Percentiles rank a stretch among this genome's conserved stretches.
Conservation (phyloP, 2,329 filamentous ascomycete species). For the Drechslerella dactyloides region DNA sequence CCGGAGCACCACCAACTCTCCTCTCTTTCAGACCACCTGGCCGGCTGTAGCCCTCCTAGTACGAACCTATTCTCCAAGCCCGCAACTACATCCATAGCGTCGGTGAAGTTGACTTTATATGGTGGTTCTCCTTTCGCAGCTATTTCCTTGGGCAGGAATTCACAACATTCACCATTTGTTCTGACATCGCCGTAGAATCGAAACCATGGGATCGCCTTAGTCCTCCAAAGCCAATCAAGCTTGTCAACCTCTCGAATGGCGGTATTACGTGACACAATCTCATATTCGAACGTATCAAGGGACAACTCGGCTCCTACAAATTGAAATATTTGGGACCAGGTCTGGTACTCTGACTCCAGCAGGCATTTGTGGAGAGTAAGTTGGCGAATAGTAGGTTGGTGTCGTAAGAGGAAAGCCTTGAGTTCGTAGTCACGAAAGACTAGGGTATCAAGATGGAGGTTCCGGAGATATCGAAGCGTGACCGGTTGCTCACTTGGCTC, state of each 20-base stretch:
- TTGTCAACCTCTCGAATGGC: not conserved
- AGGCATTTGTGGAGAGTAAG: constrained; percentile 13
- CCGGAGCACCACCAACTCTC: too few relatives aligned
- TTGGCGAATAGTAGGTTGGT: constrained; percentile 9
- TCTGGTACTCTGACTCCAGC: constrained; percentile 6
- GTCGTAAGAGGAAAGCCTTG: constrained; percentile 1
- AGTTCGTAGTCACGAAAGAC: constrained; percentile 14
- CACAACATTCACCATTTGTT: constrained; percentile 14
- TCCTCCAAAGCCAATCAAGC: not conserved
- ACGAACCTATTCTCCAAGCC: not conserved
- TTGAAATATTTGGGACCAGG: constrained; percentile 22
- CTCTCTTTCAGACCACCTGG: not conserved
- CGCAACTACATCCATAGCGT: not conserved
- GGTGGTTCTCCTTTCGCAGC: not conserved
- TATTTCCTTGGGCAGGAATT: constrained; percentile 9
- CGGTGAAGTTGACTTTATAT: not conserved
- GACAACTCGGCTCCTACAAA: constrained; percentile 14
- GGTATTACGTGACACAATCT: not conserved
- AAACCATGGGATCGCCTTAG: constrained; percentile 22
- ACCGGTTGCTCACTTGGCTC: not conserved
- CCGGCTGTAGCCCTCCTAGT: not conserved
- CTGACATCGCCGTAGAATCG: constrained; percentile 17
- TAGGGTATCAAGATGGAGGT: constrained; percentile 6
- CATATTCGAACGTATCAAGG: constrained; percentile 17
- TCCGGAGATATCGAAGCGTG: constrained; percentile 6